phyloP scores from a whole-genome alignment of 208 protist species.

The Leishmania braziliensis region DNA sequence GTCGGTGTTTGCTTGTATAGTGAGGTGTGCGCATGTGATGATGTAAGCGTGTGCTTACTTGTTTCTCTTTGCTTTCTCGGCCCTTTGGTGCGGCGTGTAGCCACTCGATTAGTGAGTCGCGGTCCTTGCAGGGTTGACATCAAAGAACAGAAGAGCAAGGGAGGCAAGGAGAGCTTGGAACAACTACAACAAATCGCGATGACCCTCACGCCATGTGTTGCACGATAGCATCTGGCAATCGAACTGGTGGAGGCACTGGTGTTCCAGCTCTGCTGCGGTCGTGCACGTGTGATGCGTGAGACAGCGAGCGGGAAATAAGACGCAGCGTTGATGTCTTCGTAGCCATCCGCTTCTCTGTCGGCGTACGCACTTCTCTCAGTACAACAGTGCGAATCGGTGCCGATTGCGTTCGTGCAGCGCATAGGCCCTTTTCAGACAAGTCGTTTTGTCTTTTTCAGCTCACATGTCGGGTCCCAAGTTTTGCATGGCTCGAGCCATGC shows the following conservation, averaged over 20 bases:
- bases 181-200: neutral
- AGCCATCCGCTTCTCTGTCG: neutral
- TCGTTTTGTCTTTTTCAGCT: neutral
- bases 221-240: neutral
- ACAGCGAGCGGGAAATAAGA: neutral
- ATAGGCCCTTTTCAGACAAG: neutral
- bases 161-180: neutral
- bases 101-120: neutral
- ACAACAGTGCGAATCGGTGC: neutral
- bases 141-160: slow-evolving; percentile 15
- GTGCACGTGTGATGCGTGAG: neutral
- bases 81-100: neutral
- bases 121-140: neutral
- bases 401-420: neutral
- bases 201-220: too few species aligned
- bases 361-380: neutral
- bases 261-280: neutral
- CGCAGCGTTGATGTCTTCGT: neutral
- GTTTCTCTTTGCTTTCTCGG: neutral
- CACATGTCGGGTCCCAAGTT: neutral
- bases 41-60: neutral
- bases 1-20: neutral
- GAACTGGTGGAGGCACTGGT: neutral
- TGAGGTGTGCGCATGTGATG: neutral
- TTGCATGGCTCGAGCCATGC: neutral